Evolutionary conservation across 768 basidiomycete species (phyloP).

Genomic region (Cubamyces sp.): DNA sequence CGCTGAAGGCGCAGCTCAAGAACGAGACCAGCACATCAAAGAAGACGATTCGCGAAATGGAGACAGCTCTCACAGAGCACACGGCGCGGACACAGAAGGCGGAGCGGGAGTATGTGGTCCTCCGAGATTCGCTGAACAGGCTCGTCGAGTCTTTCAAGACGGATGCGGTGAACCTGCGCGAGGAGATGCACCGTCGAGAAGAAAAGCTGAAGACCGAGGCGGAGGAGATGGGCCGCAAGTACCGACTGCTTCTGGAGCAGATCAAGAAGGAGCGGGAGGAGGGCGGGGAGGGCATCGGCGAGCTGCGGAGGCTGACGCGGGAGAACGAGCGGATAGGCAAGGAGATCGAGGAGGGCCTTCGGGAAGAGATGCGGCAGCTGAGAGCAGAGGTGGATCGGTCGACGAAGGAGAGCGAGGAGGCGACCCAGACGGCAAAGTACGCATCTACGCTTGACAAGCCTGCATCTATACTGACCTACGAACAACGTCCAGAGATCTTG

Average conservation of each 20-base stretch:
- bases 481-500: conserved; percentile 48
- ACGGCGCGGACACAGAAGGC: conserved; percentile 78
- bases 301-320: conserved; percentile 53
- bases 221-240: conserved; percentile 72
- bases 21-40: conserved; percentile 72
- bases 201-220: conserved; percentile 69
- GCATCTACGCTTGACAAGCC: conserved; percentile 29
- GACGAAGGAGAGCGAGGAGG: conserved; percentile 56
- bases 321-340: conserved; percentile 53
- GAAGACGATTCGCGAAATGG: conserved; percentile 81
- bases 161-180: conserved; percentile 70
- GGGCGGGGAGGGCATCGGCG: conserved; percentile 48
- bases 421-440: conserved; percentile 65
- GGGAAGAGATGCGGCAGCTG: conserved; percentile 57
- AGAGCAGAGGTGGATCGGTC: conserved; percentile 58
- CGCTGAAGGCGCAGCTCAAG: conserved; percentile 75
- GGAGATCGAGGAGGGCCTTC: conserved; percentile 66
- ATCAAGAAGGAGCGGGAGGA: conserved; percentile 54
- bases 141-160: conserved; percentile 74
- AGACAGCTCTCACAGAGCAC: conserved; percentile 69
- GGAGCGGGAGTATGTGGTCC: conserved; percentile 80
- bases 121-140: conserved; percentile 76
- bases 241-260: conserved; percentile 64
- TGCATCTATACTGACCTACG: neutral
- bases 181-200: conserved; percentile 78